Conservation (phyloP, 108 stramenopile genomes). For the Schizochytrium sp. region DNA sequence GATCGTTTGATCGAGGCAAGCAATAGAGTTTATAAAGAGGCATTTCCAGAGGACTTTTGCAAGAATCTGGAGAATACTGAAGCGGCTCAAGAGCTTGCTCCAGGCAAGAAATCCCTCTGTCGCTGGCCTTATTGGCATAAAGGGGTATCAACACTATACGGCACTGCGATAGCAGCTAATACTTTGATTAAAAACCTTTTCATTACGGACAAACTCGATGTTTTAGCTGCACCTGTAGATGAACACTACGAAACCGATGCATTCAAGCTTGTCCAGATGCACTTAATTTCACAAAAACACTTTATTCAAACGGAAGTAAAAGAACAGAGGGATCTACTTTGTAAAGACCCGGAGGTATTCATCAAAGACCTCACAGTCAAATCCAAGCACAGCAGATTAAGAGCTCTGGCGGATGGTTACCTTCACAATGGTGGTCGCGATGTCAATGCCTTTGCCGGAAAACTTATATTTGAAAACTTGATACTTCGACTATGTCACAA, state of each 20-base stretch:
- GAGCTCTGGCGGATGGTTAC: too few species aligned
- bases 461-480: too few species aligned
- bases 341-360: too few species aligned
- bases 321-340: too few species aligned
- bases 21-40: neutral
- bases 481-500: too few species aligned
- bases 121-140: neutral
- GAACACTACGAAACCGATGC: neutral
- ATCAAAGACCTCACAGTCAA: too few species aligned
- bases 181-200: neutral
- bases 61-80: neutral
- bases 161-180: neutral
- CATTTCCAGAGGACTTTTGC: neutral
- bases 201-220: conserved; percentile 19
- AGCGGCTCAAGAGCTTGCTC: neutral
- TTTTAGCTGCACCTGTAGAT: neutral
- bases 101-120: neutral
- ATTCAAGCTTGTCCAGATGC: neutral
- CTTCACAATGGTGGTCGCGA: too few species aligned
- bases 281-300: neutral
- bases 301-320: too few species aligned
- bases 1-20: neutral
- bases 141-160: neutral
- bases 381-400: too few species aligned
- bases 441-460: too few species aligned